These are phyloP conservation scores for apple (Malus domestica) DNA, from an alignment of 306 rosid species.

Conservation along the genomic window ASM211411v1 NC_041802.1:5457001-5457500, in stretches of 20 bases:
- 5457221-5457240: background rate
- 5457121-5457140: background rate
- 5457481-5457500: too few species aligned
- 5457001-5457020: background rate
- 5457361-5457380: too few species aligned
- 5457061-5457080: background rate
- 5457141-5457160: background rate
- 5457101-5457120: background rate
- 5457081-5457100: background rate
- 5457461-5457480: too few species aligned
- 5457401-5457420: too few species aligned
- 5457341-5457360: rapidly evolving
- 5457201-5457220: background rate
- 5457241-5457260: background rate
- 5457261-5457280: background rate
- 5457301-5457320: background rate
- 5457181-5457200: background rate
- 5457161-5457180: background rate
- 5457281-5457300: background rate
- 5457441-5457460: too few species aligned
- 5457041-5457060: background rate
- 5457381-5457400: too few species aligned
- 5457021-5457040: background rate
- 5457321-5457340: background rate
- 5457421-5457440: too few species aligned